Base-by-base conservation (phyloP, 2,329 filamentous ascomycete genomes). In the Aphanocladium album region DNA sequence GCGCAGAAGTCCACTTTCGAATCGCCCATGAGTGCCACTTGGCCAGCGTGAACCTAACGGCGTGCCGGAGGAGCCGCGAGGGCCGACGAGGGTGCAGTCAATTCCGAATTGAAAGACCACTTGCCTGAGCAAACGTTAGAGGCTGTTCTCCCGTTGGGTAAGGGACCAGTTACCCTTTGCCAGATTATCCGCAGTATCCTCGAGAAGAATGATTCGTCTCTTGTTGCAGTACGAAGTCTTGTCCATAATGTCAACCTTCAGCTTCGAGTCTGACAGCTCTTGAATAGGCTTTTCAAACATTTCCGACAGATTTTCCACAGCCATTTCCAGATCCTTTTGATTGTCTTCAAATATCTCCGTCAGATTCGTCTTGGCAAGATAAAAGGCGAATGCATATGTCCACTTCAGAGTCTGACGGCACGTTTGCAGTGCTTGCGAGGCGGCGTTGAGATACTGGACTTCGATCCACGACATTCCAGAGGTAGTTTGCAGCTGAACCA, bases 391-490 rank as follows among this genome's bases (percentile, higher is more conserved):
- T 0, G 95, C 95, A 70, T 99, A 99, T 0, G 95, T 99, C 95
- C 95, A 99, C 78, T 99, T 99, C 5, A 99, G 81, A 0, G 95
- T 99, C 77, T 98, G 93, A n/a, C 95, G 90, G 75, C 95, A 99
- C 51, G 91, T 92, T 77, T 98, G 93, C 17, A 99, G 83, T 3
- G 93, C 91, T 71, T 96, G 91, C 0, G 93, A 96, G 0, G 95
- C 95, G 2, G 90, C 89, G 70, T 96, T 91, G 23, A 99, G 84
- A 72, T 98, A 99, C 71, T 99, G 95, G 7, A 99, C 95, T 73
- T 99, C 95, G 62, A 99, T 99, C 95, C 95, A 99, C 0, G 93
- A 97, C 86, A 99, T 92, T 64, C 91, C 92, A 0, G 93, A 97
- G 30, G 91, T 87, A 43, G 90, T 92, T 75, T 99, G 95, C 47